Evolutionary conservation across 345 rosid species (phyloP).

Genomic region (Luvunga scandens): DNA sequence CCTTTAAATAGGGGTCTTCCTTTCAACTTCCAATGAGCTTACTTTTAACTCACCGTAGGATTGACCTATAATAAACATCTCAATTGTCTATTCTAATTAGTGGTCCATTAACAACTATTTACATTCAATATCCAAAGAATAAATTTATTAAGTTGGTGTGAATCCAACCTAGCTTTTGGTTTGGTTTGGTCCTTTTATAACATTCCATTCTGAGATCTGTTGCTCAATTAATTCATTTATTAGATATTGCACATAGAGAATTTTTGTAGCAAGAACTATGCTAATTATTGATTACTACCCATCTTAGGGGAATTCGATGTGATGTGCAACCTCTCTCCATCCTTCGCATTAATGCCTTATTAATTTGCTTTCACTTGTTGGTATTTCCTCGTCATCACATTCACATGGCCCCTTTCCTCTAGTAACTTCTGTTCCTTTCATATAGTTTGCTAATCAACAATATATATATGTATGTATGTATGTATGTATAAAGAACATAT

Average conservation of each 20-base stretch:
- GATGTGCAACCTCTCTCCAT: constrained; percentile 8
- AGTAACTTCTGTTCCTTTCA: neutral
- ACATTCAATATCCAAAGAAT: constrained; percentile 9
- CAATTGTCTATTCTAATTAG: neutral
- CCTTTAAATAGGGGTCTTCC: too few relatives aligned
- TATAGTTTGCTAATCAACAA: neutral
- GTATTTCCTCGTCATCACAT: neutral
- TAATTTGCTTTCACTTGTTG: constrained; percentile 6
- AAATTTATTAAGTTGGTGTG: neutral
- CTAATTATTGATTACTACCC: neutral
- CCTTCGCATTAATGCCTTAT: constrained; percentile 1
- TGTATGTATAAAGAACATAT: neutral
- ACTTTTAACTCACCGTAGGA: neutral
- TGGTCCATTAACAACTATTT: constrained; percentile 23
- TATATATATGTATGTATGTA: neutral
- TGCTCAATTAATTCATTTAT: neutral
- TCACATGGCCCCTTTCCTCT: neutral
- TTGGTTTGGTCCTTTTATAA: constrained; percentile 24
- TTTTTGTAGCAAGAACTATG: neutral
- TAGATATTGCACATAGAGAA: neutral
- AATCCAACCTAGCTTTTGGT: neutral
- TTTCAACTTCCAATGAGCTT: neutral
- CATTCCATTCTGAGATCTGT: constrained; percentile 20
- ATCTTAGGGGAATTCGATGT: constrained; percentile 14
- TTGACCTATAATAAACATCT: neutral